Base-by-base conservation (phyloP, 2,329 filamentous ascomycete genomes). In the Colletotrichum lupini region DNA sequence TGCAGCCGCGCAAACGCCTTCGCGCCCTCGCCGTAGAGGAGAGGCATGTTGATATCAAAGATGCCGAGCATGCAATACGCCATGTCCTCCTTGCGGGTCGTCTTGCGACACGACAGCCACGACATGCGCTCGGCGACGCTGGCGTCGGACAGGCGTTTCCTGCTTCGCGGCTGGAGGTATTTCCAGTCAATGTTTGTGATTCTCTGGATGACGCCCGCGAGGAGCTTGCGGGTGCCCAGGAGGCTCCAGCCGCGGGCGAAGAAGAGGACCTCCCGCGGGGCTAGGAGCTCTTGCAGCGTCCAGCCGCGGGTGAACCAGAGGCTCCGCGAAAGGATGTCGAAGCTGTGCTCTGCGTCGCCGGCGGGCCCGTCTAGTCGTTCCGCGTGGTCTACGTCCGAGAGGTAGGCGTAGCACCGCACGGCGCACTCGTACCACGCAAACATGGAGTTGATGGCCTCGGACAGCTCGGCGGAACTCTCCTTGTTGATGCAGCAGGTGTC, bases 31-130 rank as follows among this genome's bases (percentile, higher is more conserved):
- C 79, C 78, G 53, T 81, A 81, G 1, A 77, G 74, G 11, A 78
- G 66, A 4, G 77, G 74, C 78, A 81, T 81, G 30, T 76, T 79
- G 46, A 81, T 75, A 42, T 75, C 73, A 53, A 81, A 80, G 19
- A 81, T 66, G 1, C 80, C 80, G 11, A 80, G 63, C 56, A 81
- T 72, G 42, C 77, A 78, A 56, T 81, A 81, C 1, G 79, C 79
- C 26, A 76, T 62, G 67, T 81, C 78, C 64, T 80, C 76, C 46
- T 52, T 7, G 3, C 76, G 70, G 1, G 74, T 78, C 2, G 77
- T 80, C 63, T 72, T 42, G 22, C 80, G 71, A 3, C 68, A 65
- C 3, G 79, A 74, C 12, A 78, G 76, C 80, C 79, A 81, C 5
- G 77, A 79, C 80, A 81, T 81, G 62, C 77, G 76, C 16, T 72